These are phyloP conservation scores for Fusarium sp. DNA, from an alignment of 2,329 filamentous ascomycete genomes.

Conservation along the genomic window DNA sequence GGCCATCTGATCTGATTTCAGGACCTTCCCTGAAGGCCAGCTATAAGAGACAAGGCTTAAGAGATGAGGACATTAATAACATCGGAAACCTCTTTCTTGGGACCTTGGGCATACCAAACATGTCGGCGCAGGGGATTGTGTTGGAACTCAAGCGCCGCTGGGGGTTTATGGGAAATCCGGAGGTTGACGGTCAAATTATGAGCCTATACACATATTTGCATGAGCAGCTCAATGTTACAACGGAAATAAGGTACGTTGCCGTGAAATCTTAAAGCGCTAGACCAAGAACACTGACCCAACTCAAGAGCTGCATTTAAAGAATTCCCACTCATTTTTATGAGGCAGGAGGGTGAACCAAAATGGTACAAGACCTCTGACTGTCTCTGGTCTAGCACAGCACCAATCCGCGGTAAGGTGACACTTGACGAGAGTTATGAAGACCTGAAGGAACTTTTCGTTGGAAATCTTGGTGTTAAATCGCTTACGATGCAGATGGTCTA, in stretches of 20 bases:
- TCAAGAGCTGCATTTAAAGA: conserved; percentile 18
- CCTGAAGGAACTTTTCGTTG: conserved; percentile 11
- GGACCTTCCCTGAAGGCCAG: not conserved
- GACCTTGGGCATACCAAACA: not conserved
- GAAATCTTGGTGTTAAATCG: conserved; percentile 14
- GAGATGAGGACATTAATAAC: not conserved
- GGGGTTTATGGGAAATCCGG: fast-evolving
- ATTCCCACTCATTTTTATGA: not conserved
- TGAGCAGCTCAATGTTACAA: not conserved
- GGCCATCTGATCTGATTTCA: not conserved
- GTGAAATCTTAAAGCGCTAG: fast-evolving
- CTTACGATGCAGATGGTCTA: conserved; percentile 32
- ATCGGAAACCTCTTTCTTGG: conserved; percentile 5
- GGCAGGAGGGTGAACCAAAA: not conserved
- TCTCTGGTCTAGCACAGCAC: conserved; percentile 24
- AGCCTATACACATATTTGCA: conserved; percentile 21
- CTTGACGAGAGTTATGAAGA: conserved; percentile 12
- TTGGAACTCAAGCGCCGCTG: not conserved
- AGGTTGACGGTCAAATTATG: not conserved
- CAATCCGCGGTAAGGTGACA: conserved; percentile 16
- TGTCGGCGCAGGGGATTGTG: not conserved
- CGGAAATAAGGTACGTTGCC: not conserved
- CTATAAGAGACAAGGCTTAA: not conserved
- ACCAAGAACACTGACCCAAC: not conserved
- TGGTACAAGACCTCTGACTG: conserved; percentile 28